phyloP scores from a whole-genome alignment of 495 filamentous ascomycete species.

The Penicillium robsamsonii region DNA sequence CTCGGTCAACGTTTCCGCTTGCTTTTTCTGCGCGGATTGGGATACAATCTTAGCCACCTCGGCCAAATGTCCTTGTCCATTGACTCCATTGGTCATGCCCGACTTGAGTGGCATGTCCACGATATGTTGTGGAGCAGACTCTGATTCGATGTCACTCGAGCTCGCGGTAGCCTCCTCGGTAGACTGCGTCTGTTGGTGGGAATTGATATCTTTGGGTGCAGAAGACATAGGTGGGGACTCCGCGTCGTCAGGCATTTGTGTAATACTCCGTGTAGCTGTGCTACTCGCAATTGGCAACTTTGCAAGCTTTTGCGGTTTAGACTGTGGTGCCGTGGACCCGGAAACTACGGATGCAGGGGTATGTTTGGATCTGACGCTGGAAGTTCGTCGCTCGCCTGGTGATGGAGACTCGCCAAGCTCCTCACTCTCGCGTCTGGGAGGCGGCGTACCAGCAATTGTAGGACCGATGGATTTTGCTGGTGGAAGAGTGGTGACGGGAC shows the following conservation, averaged over 20 bases:
- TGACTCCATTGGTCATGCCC: not conserved
- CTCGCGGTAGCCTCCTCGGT: not conserved
- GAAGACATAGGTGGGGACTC: not conserved
- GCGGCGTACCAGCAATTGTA: conserved; percentile 7
- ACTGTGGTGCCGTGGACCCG: not conserved
- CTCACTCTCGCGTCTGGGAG: conserved; percentile 22
- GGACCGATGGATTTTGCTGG: not conserved
- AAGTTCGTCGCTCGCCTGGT: conserved; percentile 1
- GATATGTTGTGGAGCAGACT: not conserved
- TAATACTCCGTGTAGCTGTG: not conserved
- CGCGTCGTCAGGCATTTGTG: not conserved
- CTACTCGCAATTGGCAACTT: not conserved
- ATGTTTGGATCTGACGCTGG: not conserved
- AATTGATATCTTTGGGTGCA: not conserved
- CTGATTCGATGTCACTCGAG: not conserved
- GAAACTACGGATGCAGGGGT: not conserved
- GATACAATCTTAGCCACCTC: not conserved
- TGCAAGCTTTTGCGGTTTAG: not conserved
- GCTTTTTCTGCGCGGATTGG: not conserved
- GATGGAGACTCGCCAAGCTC: conserved; percentile 30
- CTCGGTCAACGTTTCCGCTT: not conserved
- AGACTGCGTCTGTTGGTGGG: not conserved
- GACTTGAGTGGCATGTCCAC: not conserved
- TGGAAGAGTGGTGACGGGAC: not conserved
- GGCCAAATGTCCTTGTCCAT: not conserved